phyloP scores from a whole-genome alignment of 129 eudicot genomes.

The Flaveria ramosissima region DNA sequence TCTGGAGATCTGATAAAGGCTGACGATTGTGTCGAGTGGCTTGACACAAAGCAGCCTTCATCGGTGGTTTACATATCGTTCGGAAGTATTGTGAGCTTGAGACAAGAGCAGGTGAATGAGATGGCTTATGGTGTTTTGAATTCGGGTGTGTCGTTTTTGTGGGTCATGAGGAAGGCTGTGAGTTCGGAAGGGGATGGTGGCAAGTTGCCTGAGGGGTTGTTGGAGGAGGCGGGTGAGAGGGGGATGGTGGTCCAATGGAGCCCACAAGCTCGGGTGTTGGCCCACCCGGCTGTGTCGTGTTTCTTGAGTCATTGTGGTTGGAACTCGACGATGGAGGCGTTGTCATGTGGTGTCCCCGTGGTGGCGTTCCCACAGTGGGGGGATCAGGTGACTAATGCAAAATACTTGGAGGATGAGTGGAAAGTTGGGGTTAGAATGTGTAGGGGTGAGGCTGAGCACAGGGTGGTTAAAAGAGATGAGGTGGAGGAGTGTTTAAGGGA shows the following conservation, averaged over 20 bases:
- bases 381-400: slow-evolving; percentile 88
- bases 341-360: slow-evolving; percentile 78
- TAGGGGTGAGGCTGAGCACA: slow-evolving; percentile 66
- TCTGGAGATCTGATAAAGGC: slow-evolving; percentile 49
- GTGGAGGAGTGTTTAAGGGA: slow-evolving; percentile 55
- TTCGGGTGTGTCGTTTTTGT: slow-evolving; percentile 60
- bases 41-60: slow-evolving; percentile 48
- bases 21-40: slow-evolving; percentile 53
- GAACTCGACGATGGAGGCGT: slow-evolving; percentile 81
- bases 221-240: slow-evolving; percentile 50
- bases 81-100: slow-evolving; percentile 59
- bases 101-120: slow-evolving; percentile 61
- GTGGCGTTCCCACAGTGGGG: slow-evolving; percentile 90
- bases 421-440: slow-evolving; percentile 62
- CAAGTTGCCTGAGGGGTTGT: slow-evolving; percentile 48
- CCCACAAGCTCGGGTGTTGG: slow-evolving; percentile 64
- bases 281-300: slow-evolving; percentile 63
- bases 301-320: slow-evolving; percentile 85
- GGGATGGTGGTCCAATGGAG: slow-evolving; percentile 74
- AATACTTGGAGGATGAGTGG: slow-evolving; percentile 70
- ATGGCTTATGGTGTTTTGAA: slow-evolving; percentile 58
- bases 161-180: slow-evolving; percentile 58
- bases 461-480: slow-evolving; percentile 51
- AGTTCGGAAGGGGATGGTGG: slow-evolving; percentile 9
- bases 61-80: slow-evolving; percentile 81